Percentiles rank a stretch among this genome's conserved stretches.
phyloP scores from a whole-genome alignment of 805 yeast genomes.

The Wickerhamiella kurtzmanii region DNA sequence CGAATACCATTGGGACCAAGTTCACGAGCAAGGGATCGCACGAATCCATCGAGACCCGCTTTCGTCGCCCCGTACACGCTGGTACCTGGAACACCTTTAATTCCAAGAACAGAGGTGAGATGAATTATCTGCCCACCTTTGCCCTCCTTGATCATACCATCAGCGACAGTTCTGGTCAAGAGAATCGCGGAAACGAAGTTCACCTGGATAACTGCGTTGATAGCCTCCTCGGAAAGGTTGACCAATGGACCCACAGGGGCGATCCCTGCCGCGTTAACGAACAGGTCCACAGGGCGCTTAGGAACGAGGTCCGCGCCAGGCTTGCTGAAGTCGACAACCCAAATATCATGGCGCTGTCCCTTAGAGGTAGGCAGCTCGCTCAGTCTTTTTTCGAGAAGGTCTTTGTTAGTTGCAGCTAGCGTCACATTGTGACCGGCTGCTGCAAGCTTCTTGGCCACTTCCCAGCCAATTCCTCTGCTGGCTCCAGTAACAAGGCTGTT shows the following conservation, averaged over 20 bases:
- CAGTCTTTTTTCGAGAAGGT: slow-evolving; percentile 24
- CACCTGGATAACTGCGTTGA: slow-evolving; percentile 35
- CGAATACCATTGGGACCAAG: slow-evolving; percentile 38
- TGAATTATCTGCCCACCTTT: slow-evolving; percentile 37
- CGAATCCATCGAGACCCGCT: slow-evolving; percentile 53
- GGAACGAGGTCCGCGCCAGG: slow-evolving; percentile 4
- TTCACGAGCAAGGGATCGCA: slow-evolving; percentile 47
- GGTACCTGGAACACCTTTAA: slow-evolving; percentile 36
- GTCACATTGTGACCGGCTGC: slow-evolving; percentile 38
- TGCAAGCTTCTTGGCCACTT: slow-evolving; percentile 40
- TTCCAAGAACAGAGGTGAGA: slow-evolving; percentile 48
- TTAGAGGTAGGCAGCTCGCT: slow-evolving; percentile 11
- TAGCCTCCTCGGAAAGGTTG: slow-evolving; percentile 30
- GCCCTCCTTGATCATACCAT: slow-evolving; percentile 34
- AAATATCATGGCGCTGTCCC: slow-evolving; percentile 11
- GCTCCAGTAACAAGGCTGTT: slow-evolving; percentile 46
- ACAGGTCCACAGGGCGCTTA: slow-evolving; percentile 26
- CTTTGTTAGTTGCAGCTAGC: slow-evolving; percentile 38
- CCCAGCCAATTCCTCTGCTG: slow-evolving; percentile 52
- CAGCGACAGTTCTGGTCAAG: slow-evolving; percentile 38
- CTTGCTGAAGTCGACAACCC: slow-evolving; percentile 12
- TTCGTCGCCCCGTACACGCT: slow-evolving; percentile 57
- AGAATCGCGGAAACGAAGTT: slow-evolving; percentile 53
- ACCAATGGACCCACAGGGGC: slow-evolving; percentile 43
- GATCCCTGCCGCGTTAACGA: slow-evolving; percentile 47